These are phyloP conservation scores for Stevia rebaudiana DNA, from an alignment of 140 eudicot species.

Conservation along the genomic window DNA sequence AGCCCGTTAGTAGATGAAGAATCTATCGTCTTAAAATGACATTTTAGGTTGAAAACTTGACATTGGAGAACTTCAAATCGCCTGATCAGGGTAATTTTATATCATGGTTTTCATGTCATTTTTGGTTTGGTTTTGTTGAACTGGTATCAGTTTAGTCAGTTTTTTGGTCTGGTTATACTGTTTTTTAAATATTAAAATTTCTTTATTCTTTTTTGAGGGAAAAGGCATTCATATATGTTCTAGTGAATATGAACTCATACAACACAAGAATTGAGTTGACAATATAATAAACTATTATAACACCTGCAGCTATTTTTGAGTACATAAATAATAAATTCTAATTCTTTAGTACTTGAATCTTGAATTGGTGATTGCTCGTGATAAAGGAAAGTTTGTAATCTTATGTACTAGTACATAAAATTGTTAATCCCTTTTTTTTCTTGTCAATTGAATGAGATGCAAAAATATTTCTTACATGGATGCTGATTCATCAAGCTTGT, in stretches of 20 bases:
- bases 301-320: background rate
- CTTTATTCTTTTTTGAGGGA: background rate
- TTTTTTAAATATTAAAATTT: background rate
- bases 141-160: background rate
- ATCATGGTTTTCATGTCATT: background rate
- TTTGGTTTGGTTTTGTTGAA: background rate
- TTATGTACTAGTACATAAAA: background rate
- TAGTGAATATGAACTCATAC: background rate
- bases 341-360: background rate
- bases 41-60: slow-evolving; percentile 6
- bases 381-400: background rate
- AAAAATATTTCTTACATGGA: background rate
- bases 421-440: background rate
- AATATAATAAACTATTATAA: background rate
- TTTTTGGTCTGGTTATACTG: background rate
- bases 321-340: background rate
- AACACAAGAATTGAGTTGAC: background rate
- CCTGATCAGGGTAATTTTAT: background rate
- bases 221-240: background rate
- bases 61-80: background rate
- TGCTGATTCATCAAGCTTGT: background rate
- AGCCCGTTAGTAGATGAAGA: background rate
- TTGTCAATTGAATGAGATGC: background rate
- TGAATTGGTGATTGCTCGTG: background rate
- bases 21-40: background rate